Conservation (phyloP, 1,284 basidiomycete genomes). For the Sphaerobolus stellatus region DNA sequence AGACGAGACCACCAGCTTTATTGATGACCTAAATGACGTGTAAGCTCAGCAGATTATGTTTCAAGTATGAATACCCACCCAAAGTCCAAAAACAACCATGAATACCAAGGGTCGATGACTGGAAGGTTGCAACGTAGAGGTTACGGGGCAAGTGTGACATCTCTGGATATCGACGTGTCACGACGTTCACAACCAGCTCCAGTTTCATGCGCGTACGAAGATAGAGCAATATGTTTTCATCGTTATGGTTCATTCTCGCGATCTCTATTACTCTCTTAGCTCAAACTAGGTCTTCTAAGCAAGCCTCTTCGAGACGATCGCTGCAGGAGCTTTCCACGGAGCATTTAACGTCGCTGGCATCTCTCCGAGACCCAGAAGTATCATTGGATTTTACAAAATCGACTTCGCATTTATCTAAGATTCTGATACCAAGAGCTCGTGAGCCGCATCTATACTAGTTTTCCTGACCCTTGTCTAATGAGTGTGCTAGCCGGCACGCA, state of each 20-base stretch:
- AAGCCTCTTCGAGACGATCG: slow-evolving; percentile 39
- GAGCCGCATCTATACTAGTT: slow-evolving; percentile 31
- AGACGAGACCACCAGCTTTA: slow-evolving; percentile 97
- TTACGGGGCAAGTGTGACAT: no score
- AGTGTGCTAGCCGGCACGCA: slow-evolving; percentile 59
- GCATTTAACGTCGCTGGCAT: slow-evolving; percentile 52
- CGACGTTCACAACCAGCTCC: no score
- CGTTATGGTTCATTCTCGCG: not conserved
- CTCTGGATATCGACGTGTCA: no score
- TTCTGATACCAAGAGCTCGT: slow-evolving; percentile 82
- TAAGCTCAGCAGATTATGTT: not conserved
- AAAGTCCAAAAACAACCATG: slow-evolving; percentile 79
- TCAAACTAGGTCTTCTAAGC: not conserved
- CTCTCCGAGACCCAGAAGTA: slow-evolving; percentile 59
- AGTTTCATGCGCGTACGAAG: no score
- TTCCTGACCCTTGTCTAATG: slow-evolving; percentile 14
- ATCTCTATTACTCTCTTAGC: not conserved
- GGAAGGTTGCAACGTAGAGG: no score
- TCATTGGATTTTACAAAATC: slow-evolving; percentile 65
- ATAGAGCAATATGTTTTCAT: no score
- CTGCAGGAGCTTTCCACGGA: slow-evolving; percentile 51
- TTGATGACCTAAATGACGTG: slow-evolving; percentile 86
- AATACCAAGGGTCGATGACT: not conserved
- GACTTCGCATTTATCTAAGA: slow-evolving; percentile 72
- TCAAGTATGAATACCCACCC: slow-evolving; percentile 47